phyloP scores from a whole-genome alignment of 192 early-diverging fungal genomes.

The Coemansia sp. region DNA sequence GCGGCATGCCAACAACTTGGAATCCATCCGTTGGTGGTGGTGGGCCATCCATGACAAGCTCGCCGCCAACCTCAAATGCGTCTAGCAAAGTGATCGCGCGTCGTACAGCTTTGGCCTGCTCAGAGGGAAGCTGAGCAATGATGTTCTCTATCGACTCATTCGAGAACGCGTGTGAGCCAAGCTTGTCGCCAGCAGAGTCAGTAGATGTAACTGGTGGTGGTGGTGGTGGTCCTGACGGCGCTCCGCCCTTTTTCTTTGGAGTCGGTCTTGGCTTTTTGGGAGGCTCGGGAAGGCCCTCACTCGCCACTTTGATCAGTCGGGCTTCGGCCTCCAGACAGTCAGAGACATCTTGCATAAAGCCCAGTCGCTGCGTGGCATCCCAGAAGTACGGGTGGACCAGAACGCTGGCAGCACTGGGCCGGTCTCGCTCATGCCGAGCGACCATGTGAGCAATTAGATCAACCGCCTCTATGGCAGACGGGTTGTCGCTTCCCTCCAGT shows the following conservation, averaged over 20 bases:
- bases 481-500: slow-evolving; percentile 66
- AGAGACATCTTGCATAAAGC: slow-evolving; percentile 93
- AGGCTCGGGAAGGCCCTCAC: slow-evolving; percentile 34
- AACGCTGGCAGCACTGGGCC: slow-evolving; percentile 76
- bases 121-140: slow-evolving; percentile 40
- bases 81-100: slow-evolving; percentile 49
- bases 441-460: slow-evolving; percentile 95
- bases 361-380: slow-evolving; percentile 79
- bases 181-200: not conserved
- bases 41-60: slow-evolving; percentile 48
- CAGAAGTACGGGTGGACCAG: slow-evolving; percentile 97
- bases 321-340: slow-evolving; percentile 93
- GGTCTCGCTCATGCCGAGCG: slow-evolving; percentile 70
- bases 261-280: slow-evolving; percentile 28
- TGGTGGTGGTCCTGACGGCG: not conserved
- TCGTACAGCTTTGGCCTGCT: slow-evolving; percentile 48
- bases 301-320: slow-evolving; percentile 53
- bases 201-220: not conserved
- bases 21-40: slow-evolving; percentile 45
- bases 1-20: slow-evolving; percentile 47
- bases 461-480: slow-evolving; percentile 80
- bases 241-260: slow-evolving; percentile 40
- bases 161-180: slow-evolving; percentile 35
- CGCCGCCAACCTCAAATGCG: slow-evolving; percentile 45
- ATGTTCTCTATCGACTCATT: slow-evolving; percentile 47